Conservation (phyloP, 1,284 basidiomycete species). For the Trichosporon asahii region DNA sequence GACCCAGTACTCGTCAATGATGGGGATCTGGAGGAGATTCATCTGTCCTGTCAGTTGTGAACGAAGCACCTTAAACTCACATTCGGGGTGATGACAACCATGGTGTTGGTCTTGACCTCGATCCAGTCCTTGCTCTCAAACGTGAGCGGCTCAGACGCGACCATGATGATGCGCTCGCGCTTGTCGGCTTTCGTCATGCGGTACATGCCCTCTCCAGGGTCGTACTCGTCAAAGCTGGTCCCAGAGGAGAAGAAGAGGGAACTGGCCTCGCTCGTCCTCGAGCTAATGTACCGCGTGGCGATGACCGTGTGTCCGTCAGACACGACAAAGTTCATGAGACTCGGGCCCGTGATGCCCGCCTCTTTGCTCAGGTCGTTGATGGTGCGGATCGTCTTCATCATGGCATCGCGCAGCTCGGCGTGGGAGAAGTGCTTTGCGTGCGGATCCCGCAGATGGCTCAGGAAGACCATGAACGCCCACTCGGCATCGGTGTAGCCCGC, state of each 20-base stretch:
- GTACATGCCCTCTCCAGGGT: constrained; percentile 72
- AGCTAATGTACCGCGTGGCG: constrained; percentile 91
- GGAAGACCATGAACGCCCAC: constrained; percentile 88
- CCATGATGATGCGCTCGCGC: constrained; percentile 79
- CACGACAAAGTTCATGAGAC: constrained; percentile 92
- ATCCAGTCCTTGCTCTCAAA: constrained; percentile 71
- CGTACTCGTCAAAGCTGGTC: constrained; percentile 87
- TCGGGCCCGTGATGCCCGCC: constrained; percentile 69
- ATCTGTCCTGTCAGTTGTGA: constrained; percentile 44
- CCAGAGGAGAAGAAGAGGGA: constrained; percentile 95
- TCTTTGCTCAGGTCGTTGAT: constrained; percentile 75
- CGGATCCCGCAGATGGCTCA: constrained; percentile 79
- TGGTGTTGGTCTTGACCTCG: constrained; percentile 92
- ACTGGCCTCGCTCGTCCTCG: constrained; percentile 84
- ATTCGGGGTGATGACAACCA: constrained; percentile 85
- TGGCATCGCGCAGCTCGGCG: constrained; percentile 60
- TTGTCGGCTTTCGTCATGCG: constrained; percentile 96
- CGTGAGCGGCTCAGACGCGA: constrained; percentile 86
- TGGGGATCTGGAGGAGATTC: constrained; percentile 92
- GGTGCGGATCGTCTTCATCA: constrained; percentile 76
- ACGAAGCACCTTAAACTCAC: constrained; percentile 51
- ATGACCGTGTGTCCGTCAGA: constrained; percentile 91
- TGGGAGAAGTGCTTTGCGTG: constrained; percentile 57
- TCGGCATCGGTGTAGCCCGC: constrained; percentile 95
- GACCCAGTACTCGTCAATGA: constrained; percentile 79